phyloP scores from a whole-genome alignment of 2,329 filamentous ascomycete species.

The Nemania sp. region DNA sequence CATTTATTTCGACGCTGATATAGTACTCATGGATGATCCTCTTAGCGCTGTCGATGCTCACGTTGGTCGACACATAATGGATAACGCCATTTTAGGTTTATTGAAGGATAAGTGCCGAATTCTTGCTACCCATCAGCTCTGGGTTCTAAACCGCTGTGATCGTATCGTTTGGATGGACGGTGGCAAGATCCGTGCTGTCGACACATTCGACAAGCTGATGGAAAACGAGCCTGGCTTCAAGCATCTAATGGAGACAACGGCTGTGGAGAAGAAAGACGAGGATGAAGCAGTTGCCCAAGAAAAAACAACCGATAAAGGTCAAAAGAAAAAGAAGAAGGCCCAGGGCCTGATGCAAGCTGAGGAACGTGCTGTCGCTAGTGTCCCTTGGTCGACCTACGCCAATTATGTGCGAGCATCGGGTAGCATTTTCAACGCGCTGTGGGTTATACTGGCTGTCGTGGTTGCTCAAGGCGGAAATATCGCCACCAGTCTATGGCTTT shows the following conservation, averaged over 20 bases:
- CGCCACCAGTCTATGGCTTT: conserved; percentile 86
- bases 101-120: conserved; percentile 88
- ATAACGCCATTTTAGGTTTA: conserved; percentile 88
- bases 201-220: conserved; percentile 90
- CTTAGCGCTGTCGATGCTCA: conserved; percentile 71
- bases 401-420: conserved; percentile 79
- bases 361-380: conserved; percentile 72
- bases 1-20: conserved; percentile 70
- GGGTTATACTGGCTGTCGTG: conserved; percentile 66
- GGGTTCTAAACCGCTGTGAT: conserved; percentile 88
- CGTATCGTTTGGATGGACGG: conserved; percentile 92
- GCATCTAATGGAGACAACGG: conserved; percentile 82
- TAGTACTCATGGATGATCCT: conserved; percentile 71
- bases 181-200: conserved; percentile 80
- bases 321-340: conserved; percentile 61
- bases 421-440: conserved; percentile 66
- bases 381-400: conserved; percentile 78
- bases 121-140: conserved; percentile 91
- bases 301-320: conserved; percentile 52
- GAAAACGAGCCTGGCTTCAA: conserved; percentile 75
- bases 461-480: conserved; percentile 84
- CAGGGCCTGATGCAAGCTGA: conserved; percentile 70
- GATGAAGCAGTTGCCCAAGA: conserved; percentile 50
- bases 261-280: conserved; percentile 65
- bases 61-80: conserved; percentile 79